These are phyloP conservation scores for Aspergillus bridgeri DNA, from an alignment of 495 filamentous ascomycete species.

Conservation along the genomic window DNA sequence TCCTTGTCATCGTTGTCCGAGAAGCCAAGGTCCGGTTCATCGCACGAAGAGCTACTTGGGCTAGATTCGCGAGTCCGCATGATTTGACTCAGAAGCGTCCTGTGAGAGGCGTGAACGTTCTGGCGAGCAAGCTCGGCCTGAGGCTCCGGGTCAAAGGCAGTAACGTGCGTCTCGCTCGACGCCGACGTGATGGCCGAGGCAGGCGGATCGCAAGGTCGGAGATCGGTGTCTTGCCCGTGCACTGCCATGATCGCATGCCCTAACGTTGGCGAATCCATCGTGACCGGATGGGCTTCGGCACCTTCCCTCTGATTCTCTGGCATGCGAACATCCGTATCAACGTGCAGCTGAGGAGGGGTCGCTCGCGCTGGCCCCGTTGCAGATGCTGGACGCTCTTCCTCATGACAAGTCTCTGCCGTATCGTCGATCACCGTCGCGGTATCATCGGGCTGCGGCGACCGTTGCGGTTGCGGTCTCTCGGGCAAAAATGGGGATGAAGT, in stretches of 20 bases:
- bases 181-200: constrained; percentile 36
- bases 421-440: constrained; percentile 32
- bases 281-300: constrained; percentile 15
- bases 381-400: constrained; percentile 3
- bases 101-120: constrained; percentile 32
- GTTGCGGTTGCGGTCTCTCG: constrained; percentile 22
- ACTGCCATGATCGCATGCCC: constrained; percentile 55
- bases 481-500: constrained; percentile 16
- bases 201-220: constrained; percentile 46
- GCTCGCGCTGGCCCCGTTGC: constrained; percentile 7
- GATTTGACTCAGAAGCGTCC: constrained; percentile 49
- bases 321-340: constrained; percentile 24
- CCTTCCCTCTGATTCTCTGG: constrained; percentile 8
- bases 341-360: constrained; percentile 28
- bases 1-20: constrained; percentile 52
- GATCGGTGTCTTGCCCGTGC: constrained; percentile 21
- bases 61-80: constrained; percentile 51
- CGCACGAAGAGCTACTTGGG: constrained; percentile 44
- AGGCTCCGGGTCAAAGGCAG: constrained; percentile 66
- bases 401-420: constrained; percentile 11
- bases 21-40: constrained; percentile 50
- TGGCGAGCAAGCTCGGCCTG: constrained; percentile 54
- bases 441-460: constrained; percentile 17
- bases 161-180: constrained; percentile 58
- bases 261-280: constrained; percentile 65